Evolutionary conservation across 345 rosid species (phyloP).

Genomic region (Lepidium africanum): DNA sequence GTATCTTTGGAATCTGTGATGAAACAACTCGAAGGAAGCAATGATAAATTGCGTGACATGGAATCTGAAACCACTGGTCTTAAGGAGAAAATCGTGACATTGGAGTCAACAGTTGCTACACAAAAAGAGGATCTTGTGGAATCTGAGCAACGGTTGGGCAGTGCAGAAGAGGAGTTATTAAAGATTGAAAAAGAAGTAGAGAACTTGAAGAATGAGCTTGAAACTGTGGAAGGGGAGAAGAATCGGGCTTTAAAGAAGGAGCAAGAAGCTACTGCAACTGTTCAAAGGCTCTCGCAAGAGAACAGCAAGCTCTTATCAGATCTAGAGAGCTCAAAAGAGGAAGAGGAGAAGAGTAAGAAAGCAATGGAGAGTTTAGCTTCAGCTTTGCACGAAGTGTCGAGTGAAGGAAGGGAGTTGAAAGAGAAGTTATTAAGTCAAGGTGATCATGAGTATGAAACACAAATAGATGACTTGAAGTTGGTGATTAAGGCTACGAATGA

Average conservation of each 20-base stretch:
- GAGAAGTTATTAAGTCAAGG: slow-evolving; percentile 66
- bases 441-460: slow-evolving; percentile 72
- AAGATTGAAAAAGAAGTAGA: slow-evolving; percentile 39
- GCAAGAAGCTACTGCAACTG: slow-evolving; percentile 66
- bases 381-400: slow-evolving; percentile 87
- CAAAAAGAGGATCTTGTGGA: slow-evolving; percentile 68
- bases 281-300: slow-evolving; percentile 66
- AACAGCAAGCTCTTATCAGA: slow-evolving; percentile 64
- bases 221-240: slow-evolving; percentile 62
- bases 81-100: slow-evolving; percentile 58
- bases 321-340: slow-evolving; percentile 60
- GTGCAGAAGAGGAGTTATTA: slow-evolving; percentile 44
- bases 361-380: slow-evolving; percentile 97
- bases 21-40: slow-evolving; percentile 76
- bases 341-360: slow-evolving; percentile 94
- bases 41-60: slow-evolving; percentile 60
- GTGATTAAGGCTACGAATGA: slow-evolving; percentile 70
- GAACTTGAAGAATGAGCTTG: slow-evolving; percentile 51
- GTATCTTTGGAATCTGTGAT: slow-evolving; percentile 72
- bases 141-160: slow-evolving; percentile 34
- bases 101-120: slow-evolving; percentile 63
- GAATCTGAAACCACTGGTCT: slow-evolving; percentile 55
- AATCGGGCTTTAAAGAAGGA: slow-evolving; percentile 61
- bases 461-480: slow-evolving; percentile 67
- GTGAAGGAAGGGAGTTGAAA: slow-evolving; percentile 85